Conservation (phyloP, 2,329 filamentous ascomycete genomes). For the Purpureocillium lavendulum region DNA sequence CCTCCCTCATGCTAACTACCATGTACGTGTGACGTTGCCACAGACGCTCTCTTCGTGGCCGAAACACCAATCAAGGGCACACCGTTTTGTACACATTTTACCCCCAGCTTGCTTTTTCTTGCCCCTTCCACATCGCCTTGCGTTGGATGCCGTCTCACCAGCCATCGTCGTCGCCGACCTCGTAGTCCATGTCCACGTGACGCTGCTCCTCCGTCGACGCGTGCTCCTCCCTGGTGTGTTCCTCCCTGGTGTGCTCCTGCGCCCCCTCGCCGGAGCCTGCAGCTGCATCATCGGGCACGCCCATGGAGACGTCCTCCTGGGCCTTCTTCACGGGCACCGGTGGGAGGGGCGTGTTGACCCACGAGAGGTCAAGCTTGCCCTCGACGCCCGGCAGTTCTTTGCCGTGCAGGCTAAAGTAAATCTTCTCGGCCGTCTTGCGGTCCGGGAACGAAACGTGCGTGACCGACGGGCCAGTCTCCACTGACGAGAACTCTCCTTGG, state of each 20-base stretch:
- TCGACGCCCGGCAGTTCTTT: slow-evolving; percentile 53
- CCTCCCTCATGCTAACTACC: neutral
- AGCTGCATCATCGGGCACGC: neutral
- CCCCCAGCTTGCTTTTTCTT: too few relatives aligned
- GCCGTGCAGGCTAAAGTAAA: slow-evolving; percentile 49
- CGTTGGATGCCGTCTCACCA: slow-evolving; percentile 25
- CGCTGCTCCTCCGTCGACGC: slow-evolving; percentile 13
- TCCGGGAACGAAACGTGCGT: slow-evolving; percentile 58
- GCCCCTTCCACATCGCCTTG: too few relatives aligned
- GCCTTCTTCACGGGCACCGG: slow-evolving; percentile 10
- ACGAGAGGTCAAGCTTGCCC: slow-evolving; percentile 56
- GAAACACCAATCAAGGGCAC: neutral
- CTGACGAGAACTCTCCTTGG: slow-evolving; percentile 53
- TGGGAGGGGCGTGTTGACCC: slow-evolving; percentile 35
- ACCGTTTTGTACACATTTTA: too few relatives aligned
- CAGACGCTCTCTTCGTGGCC: too few relatives aligned
- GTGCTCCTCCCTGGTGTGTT: slow-evolving; percentile 13
- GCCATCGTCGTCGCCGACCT: slow-evolving; percentile 41
- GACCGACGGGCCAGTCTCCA: slow-evolving; percentile 36
- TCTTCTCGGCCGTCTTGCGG: slow-evolving; percentile 62
- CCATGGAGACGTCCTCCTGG: neutral
- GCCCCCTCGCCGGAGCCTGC: neutral
- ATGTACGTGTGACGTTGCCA: too few relatives aligned
- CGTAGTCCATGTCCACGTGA: slow-evolving; percentile 42
- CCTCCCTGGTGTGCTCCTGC: slow-evolving; percentile 16